A percentile compares a stretch with the other conserved stretches of the same genome.
phyloP scores from a whole-genome alignment of 2,329 filamentous ascomycete genomes.

The Penicillium sp. region DNA sequence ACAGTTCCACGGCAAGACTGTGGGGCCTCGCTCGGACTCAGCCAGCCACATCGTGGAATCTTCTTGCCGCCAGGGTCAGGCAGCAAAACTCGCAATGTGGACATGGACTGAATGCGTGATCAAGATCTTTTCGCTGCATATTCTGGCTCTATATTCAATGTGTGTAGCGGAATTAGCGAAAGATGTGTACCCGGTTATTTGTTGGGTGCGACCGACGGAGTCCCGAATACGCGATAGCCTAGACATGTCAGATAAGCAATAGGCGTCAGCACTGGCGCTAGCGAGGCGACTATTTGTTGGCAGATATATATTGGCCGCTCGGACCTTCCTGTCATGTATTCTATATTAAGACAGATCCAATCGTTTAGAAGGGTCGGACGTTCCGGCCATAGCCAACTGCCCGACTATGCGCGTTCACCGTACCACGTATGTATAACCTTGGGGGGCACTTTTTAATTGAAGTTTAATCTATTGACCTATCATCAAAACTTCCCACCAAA shows the following conservation, averaged over 20 bases:
- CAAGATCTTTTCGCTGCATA: not conserved
- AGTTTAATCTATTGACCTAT: no score
- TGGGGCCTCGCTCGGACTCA: not conserved
- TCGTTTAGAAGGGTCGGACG: not conserved
- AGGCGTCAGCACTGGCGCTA: not conserved
- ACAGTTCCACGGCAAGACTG: not conserved
- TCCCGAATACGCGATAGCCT: not conserved
- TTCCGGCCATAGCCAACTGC: no score
- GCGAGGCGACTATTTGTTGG: not conserved
- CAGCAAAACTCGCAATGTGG: not conserved
- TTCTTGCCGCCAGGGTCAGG: not conserved
- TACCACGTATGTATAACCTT: no score
- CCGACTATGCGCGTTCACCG: no score
- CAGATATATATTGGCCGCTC: not conserved
- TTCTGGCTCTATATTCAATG: no score
- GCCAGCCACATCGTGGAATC: not conserved
- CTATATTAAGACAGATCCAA: not conserved
- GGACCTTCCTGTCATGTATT: not conserved
- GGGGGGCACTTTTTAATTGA: no score
- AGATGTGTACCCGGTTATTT: no score
- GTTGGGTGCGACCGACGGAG: not conserved
- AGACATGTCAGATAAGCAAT: not conserved
- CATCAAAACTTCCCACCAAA: no score
- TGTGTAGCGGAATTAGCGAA: no score
- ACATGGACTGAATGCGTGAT: not conserved